Conservation (phyloP, 345 rosid species). For the Aquilaria sinensis region DNA sequence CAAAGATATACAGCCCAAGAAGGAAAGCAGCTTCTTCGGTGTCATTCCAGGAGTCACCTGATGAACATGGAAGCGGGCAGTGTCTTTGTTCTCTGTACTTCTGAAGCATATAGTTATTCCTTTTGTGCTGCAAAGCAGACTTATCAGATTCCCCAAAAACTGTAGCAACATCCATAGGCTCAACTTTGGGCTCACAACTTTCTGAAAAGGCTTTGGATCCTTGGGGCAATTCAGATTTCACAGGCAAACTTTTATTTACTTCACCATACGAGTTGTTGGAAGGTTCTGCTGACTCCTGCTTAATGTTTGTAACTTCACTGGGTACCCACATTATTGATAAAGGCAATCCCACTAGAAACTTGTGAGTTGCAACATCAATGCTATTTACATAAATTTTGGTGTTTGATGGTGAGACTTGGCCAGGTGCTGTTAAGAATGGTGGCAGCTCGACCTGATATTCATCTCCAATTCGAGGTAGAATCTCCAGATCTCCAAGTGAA, state of each 20-base stretch:
- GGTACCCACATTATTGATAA: conserved; percentile 44
- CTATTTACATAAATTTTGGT: conserved; percentile 12
- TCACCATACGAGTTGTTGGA: conserved; percentile 7
- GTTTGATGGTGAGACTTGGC: conserved; percentile 8
- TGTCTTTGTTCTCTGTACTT: conserved; percentile 12
- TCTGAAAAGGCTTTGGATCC: background rate
- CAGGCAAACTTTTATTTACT: conserved; percentile 8
- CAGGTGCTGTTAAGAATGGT: conserved; percentile 21
- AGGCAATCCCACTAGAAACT: conserved; percentile 38
- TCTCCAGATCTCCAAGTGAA: conserved; percentile 34
- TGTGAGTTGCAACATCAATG: conserved; percentile 7
- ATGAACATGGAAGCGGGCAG: conserved; percentile 33
- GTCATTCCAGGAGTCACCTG: conserved; percentile 26
- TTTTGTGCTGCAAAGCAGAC: conserved; percentile 11
- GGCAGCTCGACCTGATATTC: conserved; percentile 53
- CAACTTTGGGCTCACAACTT: conserved; percentile 15
- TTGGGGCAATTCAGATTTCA: conserved; percentile 15
- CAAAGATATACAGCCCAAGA: conserved; percentile 59
- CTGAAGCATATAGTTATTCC: conserved; percentile 13
- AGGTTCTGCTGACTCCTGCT: conserved; percentile 20
- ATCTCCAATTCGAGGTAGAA: conserved; percentile 52
- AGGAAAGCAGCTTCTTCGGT: conserved; percentile 35
- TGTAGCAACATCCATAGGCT: conserved; percentile 10
- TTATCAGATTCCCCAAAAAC: conserved; percentile 11
- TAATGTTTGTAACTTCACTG: conserved; percentile 14